Conservation (phyloP, 352 stramenopile species). For the Phytophthora cactorum region DNA sequence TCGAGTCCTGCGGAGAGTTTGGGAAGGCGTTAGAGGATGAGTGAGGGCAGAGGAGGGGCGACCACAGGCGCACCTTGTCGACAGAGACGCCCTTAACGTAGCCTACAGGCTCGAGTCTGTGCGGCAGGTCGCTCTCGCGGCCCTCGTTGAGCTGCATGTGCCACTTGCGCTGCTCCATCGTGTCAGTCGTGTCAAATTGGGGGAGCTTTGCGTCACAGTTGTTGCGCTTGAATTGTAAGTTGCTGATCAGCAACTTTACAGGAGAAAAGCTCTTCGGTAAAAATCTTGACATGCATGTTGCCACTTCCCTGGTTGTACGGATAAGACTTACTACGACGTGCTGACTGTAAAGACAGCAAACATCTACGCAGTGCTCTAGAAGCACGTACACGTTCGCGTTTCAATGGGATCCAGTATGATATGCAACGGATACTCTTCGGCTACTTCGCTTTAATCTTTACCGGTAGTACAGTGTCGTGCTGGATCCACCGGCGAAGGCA, state of each 20-base stretch:
- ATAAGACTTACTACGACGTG: too few relatives aligned
- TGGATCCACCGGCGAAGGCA: too few relatives aligned
- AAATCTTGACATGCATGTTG: too few relatives aligned
- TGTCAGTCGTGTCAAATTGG: constrained; percentile 1
- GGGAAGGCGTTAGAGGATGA: not conserved
- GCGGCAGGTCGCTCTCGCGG: constrained; percentile 73
- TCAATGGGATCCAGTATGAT: too few relatives aligned
- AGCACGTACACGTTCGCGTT: too few relatives aligned
- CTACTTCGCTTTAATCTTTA: too few relatives aligned
- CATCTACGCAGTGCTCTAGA: too few relatives aligned
- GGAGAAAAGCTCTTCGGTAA: not conserved
- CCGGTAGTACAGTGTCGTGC: too few relatives aligned
- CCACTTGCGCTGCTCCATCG: constrained; percentile 76
- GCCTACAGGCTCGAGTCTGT: constrained; percentile 69
- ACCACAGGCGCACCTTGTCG: constrained; percentile 50
- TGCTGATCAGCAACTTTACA: constrained; percentile 1
- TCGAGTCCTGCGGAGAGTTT: constrained; percentile 43
- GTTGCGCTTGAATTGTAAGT: constrained; percentile 1
- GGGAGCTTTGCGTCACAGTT: constrained; percentile 4
- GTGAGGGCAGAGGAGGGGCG: not conserved
- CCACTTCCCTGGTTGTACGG: too few relatives aligned
- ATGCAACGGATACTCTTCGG: too few relatives aligned
- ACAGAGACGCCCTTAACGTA: constrained; percentile 64
- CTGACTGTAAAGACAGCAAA: too few relatives aligned
- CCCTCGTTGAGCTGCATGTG: constrained; percentile 78